Percentiles rank a stretch among this genome's conserved stretches.
Conservation (phyloP, 2,329 filamentous ascomycete genomes). For the Fusarium pilosicola region DNA sequence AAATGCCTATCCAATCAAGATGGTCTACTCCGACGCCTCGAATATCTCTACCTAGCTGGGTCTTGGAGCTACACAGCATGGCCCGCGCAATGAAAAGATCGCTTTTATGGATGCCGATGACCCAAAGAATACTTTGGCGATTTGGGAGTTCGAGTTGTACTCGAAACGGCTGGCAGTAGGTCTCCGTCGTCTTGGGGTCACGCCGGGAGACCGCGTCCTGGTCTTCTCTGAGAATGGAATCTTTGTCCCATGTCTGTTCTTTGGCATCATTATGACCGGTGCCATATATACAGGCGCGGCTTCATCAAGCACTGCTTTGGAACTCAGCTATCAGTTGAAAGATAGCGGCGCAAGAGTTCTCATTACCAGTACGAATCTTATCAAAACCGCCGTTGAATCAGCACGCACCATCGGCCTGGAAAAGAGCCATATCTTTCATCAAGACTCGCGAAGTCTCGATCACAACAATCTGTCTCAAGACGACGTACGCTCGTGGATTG, state of each 20-base stretch:
- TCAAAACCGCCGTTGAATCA: neutral
- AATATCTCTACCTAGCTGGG: neutral
- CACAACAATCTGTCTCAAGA: neutral
- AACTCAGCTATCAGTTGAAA: neutral
- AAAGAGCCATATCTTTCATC: neutral
- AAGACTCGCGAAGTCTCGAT: fast-evolving
- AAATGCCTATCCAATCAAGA: neutral
- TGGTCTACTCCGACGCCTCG: neutral
- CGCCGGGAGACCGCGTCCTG: neutral
- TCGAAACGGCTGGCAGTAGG: neutral
- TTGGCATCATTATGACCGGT: neutral
- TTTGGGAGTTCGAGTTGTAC: neutral
- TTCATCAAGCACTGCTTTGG: neutral
- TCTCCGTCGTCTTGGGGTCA: neutral
- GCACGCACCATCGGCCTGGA: neutral
- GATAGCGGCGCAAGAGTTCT: neutral
- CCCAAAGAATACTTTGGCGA: neutral
- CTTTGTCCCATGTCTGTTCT: neutral
- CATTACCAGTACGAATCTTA: neutral
- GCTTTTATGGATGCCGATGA: neutral
- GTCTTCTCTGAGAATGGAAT: neutral
- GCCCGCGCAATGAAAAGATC: neutral
- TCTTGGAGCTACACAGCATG: neutral
- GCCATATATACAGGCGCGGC: neutral
- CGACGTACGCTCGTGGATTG: neutral